A percentile compares a stretch with the other conserved stretches of the same genome.
These are phyloP conservation scores for Zychaea mexicana DNA, from an alignment of 371 early-diverging fungal genomes.

Conservation along the genomic window DNA sequence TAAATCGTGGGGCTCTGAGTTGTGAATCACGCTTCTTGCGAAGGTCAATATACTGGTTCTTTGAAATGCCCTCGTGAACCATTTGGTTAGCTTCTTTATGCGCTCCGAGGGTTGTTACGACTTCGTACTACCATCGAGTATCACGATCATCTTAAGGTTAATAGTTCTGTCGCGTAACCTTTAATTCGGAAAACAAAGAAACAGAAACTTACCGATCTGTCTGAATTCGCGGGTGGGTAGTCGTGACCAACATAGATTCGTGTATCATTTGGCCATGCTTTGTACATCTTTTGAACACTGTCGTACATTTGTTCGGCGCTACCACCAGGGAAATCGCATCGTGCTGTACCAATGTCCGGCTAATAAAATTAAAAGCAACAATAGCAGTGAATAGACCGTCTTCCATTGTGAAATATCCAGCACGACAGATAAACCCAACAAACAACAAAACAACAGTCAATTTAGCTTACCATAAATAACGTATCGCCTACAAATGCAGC, in stretches of 20 bases:
- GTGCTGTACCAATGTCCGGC: slow-evolving; percentile 54
- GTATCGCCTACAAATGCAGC: slow-evolving; percentile 53
- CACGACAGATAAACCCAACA: too few relatives aligned
- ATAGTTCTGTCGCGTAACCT: too few relatives aligned
- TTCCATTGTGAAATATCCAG: neutral
- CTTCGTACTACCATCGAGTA: slow-evolving; percentile 32
- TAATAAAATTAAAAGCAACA: slow-evolving; percentile 7
- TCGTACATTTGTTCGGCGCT: slow-evolving; percentile 43
- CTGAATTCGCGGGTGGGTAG: slow-evolving; percentile 29
- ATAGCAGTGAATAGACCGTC: neutral
- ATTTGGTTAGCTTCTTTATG: slow-evolving; percentile 46
- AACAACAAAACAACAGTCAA: neutral
- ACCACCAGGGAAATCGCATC: slow-evolving; percentile 56
- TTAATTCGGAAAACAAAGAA: too few relatives aligned
- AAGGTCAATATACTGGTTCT: slow-evolving; percentile 31
- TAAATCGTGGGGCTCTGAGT: slow-evolving; percentile 40
- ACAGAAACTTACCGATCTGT: slow-evolving; percentile 29
- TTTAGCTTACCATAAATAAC: slow-evolving; percentile 42
- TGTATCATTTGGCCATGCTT: slow-evolving; percentile 45
- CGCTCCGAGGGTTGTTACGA: slow-evolving; percentile 24
- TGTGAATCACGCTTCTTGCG: slow-evolving; percentile 34
- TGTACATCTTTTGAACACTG: slow-evolving; percentile 46
- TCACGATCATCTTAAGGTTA: neutral
- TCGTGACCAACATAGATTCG: slow-evolving; percentile 51
- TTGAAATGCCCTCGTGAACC: slow-evolving; percentile 25